A percentile compares a stretch with the other conserved stretches of the same genome.
Conservation (phyloP, 345 rosid species). For the Hibiscus syriacus region DNA sequence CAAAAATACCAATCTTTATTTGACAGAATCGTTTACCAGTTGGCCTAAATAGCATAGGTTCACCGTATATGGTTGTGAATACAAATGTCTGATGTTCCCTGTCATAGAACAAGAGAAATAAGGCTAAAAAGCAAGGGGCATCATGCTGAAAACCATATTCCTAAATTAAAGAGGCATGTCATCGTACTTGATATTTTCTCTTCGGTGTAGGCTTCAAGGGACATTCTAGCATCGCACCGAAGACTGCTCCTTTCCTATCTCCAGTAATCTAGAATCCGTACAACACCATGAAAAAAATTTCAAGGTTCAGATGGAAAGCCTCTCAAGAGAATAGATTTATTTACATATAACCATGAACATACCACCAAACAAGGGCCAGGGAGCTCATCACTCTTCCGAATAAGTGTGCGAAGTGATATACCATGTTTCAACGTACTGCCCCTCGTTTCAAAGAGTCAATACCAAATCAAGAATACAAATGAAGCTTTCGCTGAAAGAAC, state of each 20-base stretch:
- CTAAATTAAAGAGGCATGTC: background rate
- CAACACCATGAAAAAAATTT: constrained; percentile 8
- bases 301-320: no score
- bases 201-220: constrained; percentile 82
- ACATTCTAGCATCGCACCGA: constrained; percentile 76
- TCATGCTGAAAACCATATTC: background rate
- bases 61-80: constrained; percentile 82
- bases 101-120: constrained; percentile 10
- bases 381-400: constrained; percentile 65
- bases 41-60: no score
- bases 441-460: no score
- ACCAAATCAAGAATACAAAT: constrained; percentile 22
- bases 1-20: no score
- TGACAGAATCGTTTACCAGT: no score
- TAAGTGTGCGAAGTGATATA: constrained; percentile 81
- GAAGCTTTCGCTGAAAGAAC: constrained; percentile 8
- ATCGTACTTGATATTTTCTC: no score
- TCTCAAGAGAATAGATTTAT: background rate
- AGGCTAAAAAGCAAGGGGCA: background rate
- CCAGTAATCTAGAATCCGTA: constrained; percentile 55
- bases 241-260: constrained; percentile 74
- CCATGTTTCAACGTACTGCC: constrained; percentile 98
- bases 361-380: no score
- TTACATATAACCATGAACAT: constrained; percentile 8
- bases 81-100: constrained; percentile 87